Evolutionary conservation across 139 green algal genomes (phyloP).

Genomic region (Chlamydomonas sphaeroides): DNA sequence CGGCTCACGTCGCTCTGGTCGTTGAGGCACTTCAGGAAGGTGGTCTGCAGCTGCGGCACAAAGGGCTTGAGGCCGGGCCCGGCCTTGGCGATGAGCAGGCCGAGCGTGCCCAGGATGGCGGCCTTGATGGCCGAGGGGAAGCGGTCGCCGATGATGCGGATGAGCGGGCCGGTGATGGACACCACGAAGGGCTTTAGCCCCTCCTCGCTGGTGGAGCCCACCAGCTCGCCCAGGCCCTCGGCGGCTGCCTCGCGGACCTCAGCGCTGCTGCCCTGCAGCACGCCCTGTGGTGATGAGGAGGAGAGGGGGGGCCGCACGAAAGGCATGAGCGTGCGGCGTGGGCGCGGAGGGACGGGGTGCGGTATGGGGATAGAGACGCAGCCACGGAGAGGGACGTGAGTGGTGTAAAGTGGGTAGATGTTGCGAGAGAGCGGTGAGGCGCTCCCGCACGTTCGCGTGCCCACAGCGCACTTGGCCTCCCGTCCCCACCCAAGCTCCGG

Average conservation of each 20-base stretch:
- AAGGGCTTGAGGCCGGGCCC: slow-evolving; percentile 94
- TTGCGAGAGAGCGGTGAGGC: too few species aligned
- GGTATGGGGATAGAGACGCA: too few species aligned
- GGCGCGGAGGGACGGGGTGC: too few species aligned
- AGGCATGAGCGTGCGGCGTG: too few species aligned
- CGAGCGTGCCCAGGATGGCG: slow-evolving; percentile 92
- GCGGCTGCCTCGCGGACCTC: slow-evolving; percentile 91
- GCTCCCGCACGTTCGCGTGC: too few species aligned
- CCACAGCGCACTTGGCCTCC: too few species aligned
- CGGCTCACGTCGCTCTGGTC: slow-evolving; percentile 60
- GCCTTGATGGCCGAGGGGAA: slow-evolving; percentile 80
- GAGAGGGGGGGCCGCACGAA: too few species aligned
- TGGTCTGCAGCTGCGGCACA: slow-evolving; percentile 98
- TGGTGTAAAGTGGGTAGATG: too few species aligned
- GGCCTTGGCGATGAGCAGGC: slow-evolving; percentile 85
- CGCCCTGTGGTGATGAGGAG: too few species aligned
- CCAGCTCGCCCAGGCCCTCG: slow-evolving; percentile 91
- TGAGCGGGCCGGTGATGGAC: slow-evolving; percentile 94
- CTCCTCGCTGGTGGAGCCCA: slow-evolving; percentile 80
- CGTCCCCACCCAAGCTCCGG: too few species aligned
- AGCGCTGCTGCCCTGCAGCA: slow-evolving; percentile 78
- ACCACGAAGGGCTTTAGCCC: slow-evolving; percentile 92
- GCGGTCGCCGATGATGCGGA: slow-evolving; percentile 90
- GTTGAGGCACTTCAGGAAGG: slow-evolving; percentile 96
- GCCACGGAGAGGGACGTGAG: too few species aligned